These are phyloP conservation scores for Amanita fuliginea DNA, from an alignment of 768 basidiomycete species.

Conservation along the genomic window DNA sequence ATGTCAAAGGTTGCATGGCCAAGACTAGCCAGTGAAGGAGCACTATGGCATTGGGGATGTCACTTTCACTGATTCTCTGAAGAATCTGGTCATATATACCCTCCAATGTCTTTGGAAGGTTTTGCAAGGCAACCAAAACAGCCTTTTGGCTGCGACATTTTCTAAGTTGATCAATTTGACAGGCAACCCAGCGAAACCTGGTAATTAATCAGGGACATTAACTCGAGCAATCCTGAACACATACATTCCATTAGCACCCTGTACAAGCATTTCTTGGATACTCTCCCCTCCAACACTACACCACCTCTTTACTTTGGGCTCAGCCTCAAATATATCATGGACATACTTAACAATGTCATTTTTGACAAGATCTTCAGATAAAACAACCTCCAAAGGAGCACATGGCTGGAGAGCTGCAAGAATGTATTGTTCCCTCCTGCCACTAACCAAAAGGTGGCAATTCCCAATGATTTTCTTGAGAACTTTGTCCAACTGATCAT, in stretches of 20 bases:
- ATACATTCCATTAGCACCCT: constrained; percentile 2
- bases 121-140: background rate
- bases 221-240: background rate
- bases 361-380: background rate
- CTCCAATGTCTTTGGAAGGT: background rate
- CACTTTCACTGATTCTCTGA: background rate
- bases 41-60: background rate
- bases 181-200: background rate
- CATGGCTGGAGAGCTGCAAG: background rate
- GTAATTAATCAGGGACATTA: background rate
- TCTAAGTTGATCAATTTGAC: background rate
- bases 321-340: background rate
- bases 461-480: background rate
- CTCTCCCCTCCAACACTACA: background rate
- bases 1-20: background rate
- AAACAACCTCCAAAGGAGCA: background rate
- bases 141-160: background rate
- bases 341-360: background rate
- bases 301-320: background rate
- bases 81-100: constrained; percentile 3
- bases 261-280: background rate
- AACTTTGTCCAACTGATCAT: background rate
- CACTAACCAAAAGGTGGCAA: background rate
- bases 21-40: background rate
- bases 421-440: background rate